phyloP scores from a whole-genome alignment of 2,329 filamentous ascomycete species.

The Dothideomycetes sp. region DNA sequence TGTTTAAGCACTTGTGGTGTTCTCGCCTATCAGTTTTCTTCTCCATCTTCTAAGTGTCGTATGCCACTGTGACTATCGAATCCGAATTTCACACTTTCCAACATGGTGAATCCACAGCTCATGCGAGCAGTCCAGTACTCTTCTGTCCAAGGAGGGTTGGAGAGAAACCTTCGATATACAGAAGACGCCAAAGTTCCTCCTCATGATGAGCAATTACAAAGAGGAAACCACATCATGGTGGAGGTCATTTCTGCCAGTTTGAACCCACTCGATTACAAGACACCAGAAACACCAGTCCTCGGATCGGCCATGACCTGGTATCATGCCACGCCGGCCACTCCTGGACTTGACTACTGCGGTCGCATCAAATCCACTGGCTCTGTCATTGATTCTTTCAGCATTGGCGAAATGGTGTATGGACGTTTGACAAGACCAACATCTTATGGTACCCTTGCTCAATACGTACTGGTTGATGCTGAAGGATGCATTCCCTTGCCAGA shows the following conservation, averaged over 20 bases:
- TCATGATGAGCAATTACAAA: slow-evolving; percentile 10
- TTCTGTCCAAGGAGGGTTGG: slow-evolving; percentile 23
- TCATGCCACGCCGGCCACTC: slow-evolving; percentile 33
- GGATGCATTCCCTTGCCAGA: slow-evolving; percentile 26
- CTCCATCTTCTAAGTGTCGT: no score
- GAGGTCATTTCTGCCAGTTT: slow-evolving; percentile 35
- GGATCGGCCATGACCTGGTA: slow-evolving; percentile 21
- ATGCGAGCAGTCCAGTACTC: slow-evolving; percentile 25
- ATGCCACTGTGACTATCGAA: no score
- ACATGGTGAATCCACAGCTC: no score
- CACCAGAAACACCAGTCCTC: slow-evolving; percentile 33
- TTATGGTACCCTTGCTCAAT: slow-evolving; percentile 32
- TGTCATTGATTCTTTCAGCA: slow-evolving; percentile 19
- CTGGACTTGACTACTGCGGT: slow-evolving; percentile 46
- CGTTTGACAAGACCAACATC: slow-evolving; percentile 21
- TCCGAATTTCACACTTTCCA: no score
- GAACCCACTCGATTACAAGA: slow-evolving; percentile 45
- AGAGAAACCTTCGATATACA: slow-evolving; percentile 27
- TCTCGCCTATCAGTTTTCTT: no score
- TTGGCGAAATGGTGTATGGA: slow-evolving; percentile 35
- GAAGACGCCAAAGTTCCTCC: slow-evolving; percentile 20
- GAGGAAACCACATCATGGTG: slow-evolving; percentile 30
- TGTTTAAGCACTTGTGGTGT: no score
- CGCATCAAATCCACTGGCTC: slow-evolving; percentile 32
- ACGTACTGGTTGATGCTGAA: slow-evolving; percentile 20